Base-by-base conservation (phyloP, 2,329 filamentous ascomycete species). In the Cladosporium austrohemisphaericum region DNA sequence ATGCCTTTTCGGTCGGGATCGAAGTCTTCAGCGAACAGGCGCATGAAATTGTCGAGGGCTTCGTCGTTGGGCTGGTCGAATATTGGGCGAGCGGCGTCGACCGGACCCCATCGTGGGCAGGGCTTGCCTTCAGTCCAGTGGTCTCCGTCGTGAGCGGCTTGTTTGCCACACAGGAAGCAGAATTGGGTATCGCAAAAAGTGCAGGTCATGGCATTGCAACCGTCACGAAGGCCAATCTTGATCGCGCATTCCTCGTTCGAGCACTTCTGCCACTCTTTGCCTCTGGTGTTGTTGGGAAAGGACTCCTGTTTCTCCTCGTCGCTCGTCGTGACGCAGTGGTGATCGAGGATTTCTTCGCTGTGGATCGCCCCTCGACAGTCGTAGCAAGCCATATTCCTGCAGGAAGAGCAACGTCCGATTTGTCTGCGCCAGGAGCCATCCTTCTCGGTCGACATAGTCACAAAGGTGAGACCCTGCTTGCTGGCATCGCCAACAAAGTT, bases 41-140 rank as follows among this genome's bases (percentile, higher is more conserved):
- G n/a, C n/a, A n/a, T n/a, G n/a, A n/a, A n/a, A n/a, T n/a, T n/a
- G n/a, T n/a, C n/a, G n/a, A n/a, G n/a, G n/a, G n/a, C n/a, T n/a
- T n/a, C n/a, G n/a, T n/a, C n/a, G n/a, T n/a, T n/a, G n/a, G n/a
- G n/a, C n/a, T n/a, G n/a, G n/a, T 40, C 37, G 23, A 28, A 40
- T 14, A 40, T 40, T 1, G 37, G 37, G 13, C 19, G 16, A 8
- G 8, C 3, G 13, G n/a, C 37, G 13, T 40, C 37, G 10, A 26
- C 6, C 9, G n/a, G 3, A 10, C 37, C 37, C 14, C 23, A 40
- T 13, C 37, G 23, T 6, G 37, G 37, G 9, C 37, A 40, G n/a
- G 23, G 20, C 23, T 19, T 28, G 37, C 37, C 37, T n/a, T n/a
- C n/a, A n/a, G n/a, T n/a, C 37, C 37, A 40, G 9, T 40, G 37